phyloP scores from a whole-genome alignment of 192 early-diverging fungal genomes.

The Backusella mclennaniae region DNA sequence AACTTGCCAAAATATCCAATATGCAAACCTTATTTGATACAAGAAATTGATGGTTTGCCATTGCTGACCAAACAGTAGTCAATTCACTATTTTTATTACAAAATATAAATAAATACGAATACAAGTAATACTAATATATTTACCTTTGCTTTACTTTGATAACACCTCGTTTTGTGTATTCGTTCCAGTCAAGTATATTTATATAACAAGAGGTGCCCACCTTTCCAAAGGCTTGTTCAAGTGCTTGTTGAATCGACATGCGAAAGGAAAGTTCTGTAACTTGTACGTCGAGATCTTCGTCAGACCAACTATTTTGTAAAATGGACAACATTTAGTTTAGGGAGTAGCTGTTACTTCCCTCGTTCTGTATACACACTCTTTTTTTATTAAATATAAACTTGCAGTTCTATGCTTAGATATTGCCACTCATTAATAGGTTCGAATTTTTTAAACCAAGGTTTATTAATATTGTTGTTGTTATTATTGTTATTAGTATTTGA shows the following conservation, averaged over 20 bases:
- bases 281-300: background rate
- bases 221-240: conserved; percentile 22
- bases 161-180: conserved; percentile 20
- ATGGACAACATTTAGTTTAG: background rate
- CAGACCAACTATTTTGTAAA: conserved; percentile 14
- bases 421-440: conserved; percentile 15
- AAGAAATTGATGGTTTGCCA: conserved; percentile 19
- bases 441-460: background rate
- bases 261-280: conserved; percentile 31
- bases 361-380: background rate
- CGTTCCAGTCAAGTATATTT: conserved; percentile 36
- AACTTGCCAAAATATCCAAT: conserved; percentile 23
- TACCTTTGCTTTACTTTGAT: conserved; percentile 33
- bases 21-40: conserved; percentile 20
- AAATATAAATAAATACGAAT: background rate
- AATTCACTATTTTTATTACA: conserved; percentile 15
- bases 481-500: background rate
- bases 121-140: background rate
- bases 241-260: conserved; percentile 28
- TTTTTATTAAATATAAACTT: background rate
- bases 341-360: background rate
- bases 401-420: conserved; percentile 16
- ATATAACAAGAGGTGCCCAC: conserved; percentile 24
- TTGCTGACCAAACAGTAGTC: conserved; percentile 23
- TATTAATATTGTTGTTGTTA: background rate